These are phyloP conservation scores for Clausena lansium DNA, from an alignment of 345 rosid genomes.

Conservation along the genomic window DNA sequence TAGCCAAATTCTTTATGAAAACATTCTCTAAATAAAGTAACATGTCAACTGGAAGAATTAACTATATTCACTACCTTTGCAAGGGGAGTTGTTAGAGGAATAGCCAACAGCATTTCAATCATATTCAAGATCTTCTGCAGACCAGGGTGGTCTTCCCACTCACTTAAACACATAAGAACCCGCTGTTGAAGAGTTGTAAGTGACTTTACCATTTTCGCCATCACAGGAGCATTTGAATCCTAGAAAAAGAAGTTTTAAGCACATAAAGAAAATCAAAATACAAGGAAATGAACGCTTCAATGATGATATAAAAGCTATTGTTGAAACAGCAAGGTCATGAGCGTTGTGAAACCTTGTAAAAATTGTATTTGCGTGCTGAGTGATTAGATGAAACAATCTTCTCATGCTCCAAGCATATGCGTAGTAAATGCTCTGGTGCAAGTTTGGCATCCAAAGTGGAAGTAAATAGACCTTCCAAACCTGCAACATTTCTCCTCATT, in stretches of 20 bases:
- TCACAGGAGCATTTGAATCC: constrained; percentile 70
- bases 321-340: constrained; percentile 5
- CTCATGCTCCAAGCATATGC: constrained; percentile 66
- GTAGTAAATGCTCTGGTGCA: constrained; percentile 78
- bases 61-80: constrained; percentile 62
- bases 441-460: constrained; percentile 74
- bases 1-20: background rate
- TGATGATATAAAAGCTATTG: background rate
- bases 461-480: constrained; percentile 53
- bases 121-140: constrained; percentile 72
- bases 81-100: constrained; percentile 73
- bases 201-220: constrained; percentile 72
- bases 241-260: constrained; percentile 21
- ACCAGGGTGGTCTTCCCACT: constrained; percentile 83
- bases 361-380: constrained; percentile 54
- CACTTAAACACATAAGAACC: constrained; percentile 47
- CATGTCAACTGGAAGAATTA: constrained; percentile 3
- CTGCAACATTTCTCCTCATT: constrained; percentile 33
- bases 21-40: background rate
- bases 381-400: constrained; percentile 36
- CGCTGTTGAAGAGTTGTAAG: constrained; percentile 47
- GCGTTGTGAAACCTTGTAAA: constrained; percentile 70
- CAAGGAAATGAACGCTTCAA: background rate
- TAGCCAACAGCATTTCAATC: constrained; percentile 63
- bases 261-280: constrained; percentile 3